Conservation (phyloP, 176 grass and related monocot species). For the Carex cristatella region DNA sequence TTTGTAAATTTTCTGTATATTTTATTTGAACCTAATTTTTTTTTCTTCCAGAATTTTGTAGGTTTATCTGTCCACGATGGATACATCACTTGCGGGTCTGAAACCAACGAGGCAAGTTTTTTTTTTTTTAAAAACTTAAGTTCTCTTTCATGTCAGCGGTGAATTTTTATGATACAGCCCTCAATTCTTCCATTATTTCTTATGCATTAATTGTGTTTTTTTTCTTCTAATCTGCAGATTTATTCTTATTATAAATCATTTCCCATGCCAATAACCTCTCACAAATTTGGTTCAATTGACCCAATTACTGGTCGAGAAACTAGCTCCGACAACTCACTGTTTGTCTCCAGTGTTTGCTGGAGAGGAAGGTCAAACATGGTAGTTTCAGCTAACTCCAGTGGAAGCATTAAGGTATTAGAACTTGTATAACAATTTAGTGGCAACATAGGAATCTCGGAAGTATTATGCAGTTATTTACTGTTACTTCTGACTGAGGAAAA, state of each 20-base stretch:
- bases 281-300: slow-evolving; percentile 84
- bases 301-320: slow-evolving; percentile 87
- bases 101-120: slow-evolving; percentile 86
- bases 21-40: background rate
- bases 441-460: slow-evolving; percentile 7
- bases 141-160: background rate
- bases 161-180: slow-evolving; percentile 1
- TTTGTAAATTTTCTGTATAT: background rate
- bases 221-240: slow-evolving; percentile 50
- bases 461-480: background rate
- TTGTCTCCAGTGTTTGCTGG: slow-evolving; percentile 94
- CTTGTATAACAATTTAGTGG: slow-evolving; percentile 47
- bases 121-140: slow-evolving; percentile 10
- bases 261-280: slow-evolving; percentile 92
- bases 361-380: slow-evolving; percentile 92
- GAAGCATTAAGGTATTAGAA: slow-evolving; percentile 94
- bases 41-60: slow-evolving; percentile 91
- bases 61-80: slow-evolving; percentile 89
- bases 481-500: background rate
- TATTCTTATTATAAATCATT: slow-evolving; percentile 93
- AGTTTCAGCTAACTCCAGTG: slow-evolving; percentile 79
- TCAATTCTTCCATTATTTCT: background rate
- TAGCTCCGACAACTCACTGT: slow-evolving; percentile 64
- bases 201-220: background rate
- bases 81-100: slow-evolving; percentile 93